A percentile compares a stretch with the other conserved stretches of the same genome.
These are phyloP conservation scores for Citrus cavaleriei DNA, from an alignment of 345 rosid species.

Conservation along the genomic window DNA sequence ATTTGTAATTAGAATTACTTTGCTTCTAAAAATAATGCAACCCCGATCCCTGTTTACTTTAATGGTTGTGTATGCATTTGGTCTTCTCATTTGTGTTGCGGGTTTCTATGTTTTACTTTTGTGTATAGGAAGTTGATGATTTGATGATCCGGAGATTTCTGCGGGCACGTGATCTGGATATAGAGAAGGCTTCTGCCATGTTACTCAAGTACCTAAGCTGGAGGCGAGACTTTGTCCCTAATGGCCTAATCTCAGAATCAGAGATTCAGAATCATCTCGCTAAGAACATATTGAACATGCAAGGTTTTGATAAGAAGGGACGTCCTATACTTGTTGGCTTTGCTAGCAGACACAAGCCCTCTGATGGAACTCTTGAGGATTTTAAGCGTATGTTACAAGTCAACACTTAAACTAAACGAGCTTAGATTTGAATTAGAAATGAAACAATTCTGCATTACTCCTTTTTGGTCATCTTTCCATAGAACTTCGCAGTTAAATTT, in stretches of 20 bases:
- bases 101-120: neutral
- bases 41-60: neutral
- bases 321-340: conserved; percentile 57
- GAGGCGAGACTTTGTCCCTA: conserved; percentile 55
- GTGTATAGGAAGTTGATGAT: conserved; percentile 71
- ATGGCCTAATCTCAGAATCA: conserved; percentile 48
- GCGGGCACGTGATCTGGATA: conserved; percentile 79
- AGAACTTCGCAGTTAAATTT: neutral
- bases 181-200: conserved; percentile 74
- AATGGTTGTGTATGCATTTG: neutral
- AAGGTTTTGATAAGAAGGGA: conserved; percentile 67
- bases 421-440: no score
- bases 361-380: conserved; percentile 62
- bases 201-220: conserved; percentile 73
- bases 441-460: neutral
- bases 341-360: conserved; percentile 65
- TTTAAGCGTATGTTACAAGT: conserved; percentile 56
- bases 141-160: conserved; percentile 75
- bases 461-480: neutral
- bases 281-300: conserved; percentile 66
- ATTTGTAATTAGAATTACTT: neutral
- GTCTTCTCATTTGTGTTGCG: neutral
- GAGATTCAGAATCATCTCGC: conserved; percentile 60
- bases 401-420: neutral
- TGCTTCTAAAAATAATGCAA: neutral